These are phyloP conservation scores for Arachnopeziza araneosa DNA, from an alignment of 2,329 filamentous ascomycete genomes.

Conservation along the genomic window DNA sequence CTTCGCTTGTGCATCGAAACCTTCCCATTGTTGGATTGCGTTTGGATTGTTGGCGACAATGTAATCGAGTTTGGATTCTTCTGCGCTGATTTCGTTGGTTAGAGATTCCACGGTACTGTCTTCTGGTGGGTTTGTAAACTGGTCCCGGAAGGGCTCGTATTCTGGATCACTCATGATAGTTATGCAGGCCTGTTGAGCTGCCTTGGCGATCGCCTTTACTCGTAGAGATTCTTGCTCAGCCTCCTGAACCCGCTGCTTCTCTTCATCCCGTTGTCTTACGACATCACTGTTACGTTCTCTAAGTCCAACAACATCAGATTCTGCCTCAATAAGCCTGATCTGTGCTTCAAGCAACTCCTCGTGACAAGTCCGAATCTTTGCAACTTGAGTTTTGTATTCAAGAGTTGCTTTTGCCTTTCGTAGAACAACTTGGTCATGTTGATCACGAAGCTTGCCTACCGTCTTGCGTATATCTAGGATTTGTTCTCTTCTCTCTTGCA, in stretches of 20 bases:
- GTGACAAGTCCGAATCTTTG: slow-evolving; percentile 55
- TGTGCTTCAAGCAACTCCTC: slow-evolving; percentile 63
- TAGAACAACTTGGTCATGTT: slow-evolving; percentile 50
- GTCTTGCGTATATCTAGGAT: slow-evolving; percentile 34
- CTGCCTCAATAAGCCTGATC: slow-evolving; percentile 69
- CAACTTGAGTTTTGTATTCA: slow-evolving; percentile 52
- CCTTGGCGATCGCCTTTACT: slow-evolving; percentile 32
- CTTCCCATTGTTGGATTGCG: slow-evolving; percentile 71
- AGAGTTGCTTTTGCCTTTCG: slow-evolving; percentile 51
- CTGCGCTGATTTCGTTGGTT: slow-evolving; percentile 66
- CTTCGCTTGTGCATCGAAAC: slow-evolving; percentile 52
- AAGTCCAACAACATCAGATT: slow-evolving; percentile 72
- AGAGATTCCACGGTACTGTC: slow-evolving; percentile 57
- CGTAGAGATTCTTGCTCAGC: slow-evolving; percentile 36
- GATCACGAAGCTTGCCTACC: slow-evolving; percentile 45
- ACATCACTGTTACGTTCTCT: slow-evolving; percentile 59
- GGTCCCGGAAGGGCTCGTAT: slow-evolving; percentile 30
- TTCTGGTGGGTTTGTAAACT: slow-evolving; percentile 39
- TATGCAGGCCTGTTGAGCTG: slow-evolving; percentile 37
- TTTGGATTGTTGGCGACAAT: slow-evolving; percentile 73
- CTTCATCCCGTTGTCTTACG: slow-evolving; percentile 44
- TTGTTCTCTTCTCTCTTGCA: slow-evolving; percentile 32
- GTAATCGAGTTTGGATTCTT: slow-evolving; percentile 70
- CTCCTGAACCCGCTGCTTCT: slow-evolving; percentile 35
- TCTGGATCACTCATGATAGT: slow-evolving; percentile 30